phyloP scores from a whole-genome alignment of 495 filamentous ascomycete species.

The Hypoxylon lenormandii region DNA sequence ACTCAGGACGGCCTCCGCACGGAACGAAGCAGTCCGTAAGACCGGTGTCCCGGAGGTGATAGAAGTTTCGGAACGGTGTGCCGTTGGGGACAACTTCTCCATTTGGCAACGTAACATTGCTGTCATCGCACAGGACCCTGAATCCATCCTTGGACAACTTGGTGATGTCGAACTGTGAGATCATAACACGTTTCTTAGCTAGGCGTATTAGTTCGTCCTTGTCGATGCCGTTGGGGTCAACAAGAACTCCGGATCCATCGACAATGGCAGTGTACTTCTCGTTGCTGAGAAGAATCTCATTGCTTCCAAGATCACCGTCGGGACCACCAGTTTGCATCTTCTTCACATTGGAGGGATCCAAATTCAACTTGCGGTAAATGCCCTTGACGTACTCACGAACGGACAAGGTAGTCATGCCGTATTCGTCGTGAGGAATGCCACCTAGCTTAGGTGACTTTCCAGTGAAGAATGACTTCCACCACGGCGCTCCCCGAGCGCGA shows the following conservation, averaged over 20 bases:
- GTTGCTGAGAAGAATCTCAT: slow-evolving; percentile 94
- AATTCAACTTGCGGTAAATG: slow-evolving; percentile 93
- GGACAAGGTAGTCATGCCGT: slow-evolving; percentile 97
- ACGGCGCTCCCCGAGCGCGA: slow-evolving; percentile 84
- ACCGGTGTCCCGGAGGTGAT: slow-evolving; percentile 82
- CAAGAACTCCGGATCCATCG: slow-evolving; percentile 93
- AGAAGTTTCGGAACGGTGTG: slow-evolving; percentile 95
- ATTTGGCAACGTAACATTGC: slow-evolving; percentile 81
- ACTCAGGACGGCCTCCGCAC: slow-evolving; percentile 95
- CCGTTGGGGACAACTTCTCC: slow-evolving; percentile 91
- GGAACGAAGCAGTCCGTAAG: slow-evolving; percentile 92
- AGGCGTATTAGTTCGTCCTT: slow-evolving; percentile 83
- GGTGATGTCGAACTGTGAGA: slow-evolving; percentile 82
- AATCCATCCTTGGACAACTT: slow-evolving; percentile 91
- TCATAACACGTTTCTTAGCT: slow-evolving; percentile 88
- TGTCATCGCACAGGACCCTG: slow-evolving; percentile 91
- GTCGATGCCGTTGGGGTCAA: slow-evolving; percentile 89
- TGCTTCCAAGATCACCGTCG: slow-evolving; percentile 95
- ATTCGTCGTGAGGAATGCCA: slow-evolving; percentile 93
- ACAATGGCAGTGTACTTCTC: slow-evolving; percentile 95
- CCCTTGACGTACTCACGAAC: slow-evolving; percentile 95
- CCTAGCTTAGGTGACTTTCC: slow-evolving; percentile 96
- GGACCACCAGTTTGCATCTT: slow-evolving; percentile 99
- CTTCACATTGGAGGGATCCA: slow-evolving; percentile 81
- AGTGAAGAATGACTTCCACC: slow-evolving; percentile 99